A percentile compares a stretch with the other conserved stretches of the same genome.
Evolutionary conservation across 2,329 filamentous ascomycete genomes (phyloP).

Genomic region (Simplicillium sp.): DNA sequence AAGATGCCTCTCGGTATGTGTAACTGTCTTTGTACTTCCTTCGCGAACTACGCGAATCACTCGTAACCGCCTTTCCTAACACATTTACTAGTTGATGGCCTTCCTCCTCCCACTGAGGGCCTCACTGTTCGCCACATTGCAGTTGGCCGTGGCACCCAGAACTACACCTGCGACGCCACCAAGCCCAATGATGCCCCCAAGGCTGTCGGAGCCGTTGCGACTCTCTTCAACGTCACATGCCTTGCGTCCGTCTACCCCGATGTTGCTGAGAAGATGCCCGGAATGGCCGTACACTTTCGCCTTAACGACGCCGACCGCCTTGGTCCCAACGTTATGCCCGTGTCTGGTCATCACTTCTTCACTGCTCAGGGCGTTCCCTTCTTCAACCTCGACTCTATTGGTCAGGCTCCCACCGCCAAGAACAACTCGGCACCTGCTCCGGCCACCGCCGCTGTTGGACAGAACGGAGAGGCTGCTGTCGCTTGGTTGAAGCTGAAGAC

Average conservation of each 20-base stretch:
- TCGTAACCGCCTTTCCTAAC: background rate
- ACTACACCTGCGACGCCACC: constrained; percentile 72
- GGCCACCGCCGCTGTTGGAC: constrained; percentile 45
- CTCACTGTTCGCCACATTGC: constrained; percentile 66
- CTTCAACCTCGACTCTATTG: constrained; percentile 70
- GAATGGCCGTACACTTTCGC: constrained; percentile 59
- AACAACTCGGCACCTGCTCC: constrained; percentile 54
- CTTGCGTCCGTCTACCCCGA: constrained; percentile 60
- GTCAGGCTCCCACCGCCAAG: constrained; percentile 54
- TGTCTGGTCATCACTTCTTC: constrained; percentile 80
- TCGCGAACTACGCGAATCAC: background rate
- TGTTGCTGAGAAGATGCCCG: constrained; percentile 54
- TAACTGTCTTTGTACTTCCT: background rate
- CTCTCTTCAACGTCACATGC: constrained; percentile 83
- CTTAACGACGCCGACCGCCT: constrained; percentile 32
- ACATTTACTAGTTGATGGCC: constrained; percentile 24
- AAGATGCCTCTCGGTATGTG: constrained; percentile 38
- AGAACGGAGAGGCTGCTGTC: constrained; percentile 58
- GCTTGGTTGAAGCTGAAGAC: constrained; percentile 68
- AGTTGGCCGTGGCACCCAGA: constrained; percentile 81
- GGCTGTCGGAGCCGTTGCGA: constrained; percentile 65
- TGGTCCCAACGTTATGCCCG: constrained; percentile 49
- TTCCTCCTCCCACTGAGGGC: constrained; percentile 52
- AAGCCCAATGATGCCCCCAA: constrained; percentile 53
- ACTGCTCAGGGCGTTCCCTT: constrained; percentile 58